Evolutionary conservation across 495 filamentous ascomycete species (phyloP).

Genomic region (Neurospora terricola): DNA sequence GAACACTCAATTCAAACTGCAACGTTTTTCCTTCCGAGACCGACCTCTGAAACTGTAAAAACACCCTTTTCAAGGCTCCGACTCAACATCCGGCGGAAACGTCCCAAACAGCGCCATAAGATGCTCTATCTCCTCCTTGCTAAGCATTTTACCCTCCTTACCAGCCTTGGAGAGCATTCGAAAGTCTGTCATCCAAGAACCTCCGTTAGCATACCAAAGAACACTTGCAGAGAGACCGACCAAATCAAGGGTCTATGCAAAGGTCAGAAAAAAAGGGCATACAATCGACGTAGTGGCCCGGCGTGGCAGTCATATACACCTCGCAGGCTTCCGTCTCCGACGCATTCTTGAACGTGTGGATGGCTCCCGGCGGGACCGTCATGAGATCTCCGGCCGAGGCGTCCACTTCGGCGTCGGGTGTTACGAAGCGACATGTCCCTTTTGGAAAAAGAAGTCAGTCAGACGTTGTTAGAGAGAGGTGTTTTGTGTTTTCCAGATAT

Average conservation of each 20-base stretch:
- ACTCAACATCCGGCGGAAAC: constrained; percentile 22
- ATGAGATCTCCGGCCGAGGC: constrained; percentile 41
- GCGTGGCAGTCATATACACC: constrained; percentile 48
- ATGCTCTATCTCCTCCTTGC: constrained; percentile 12
- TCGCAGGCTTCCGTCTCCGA: constrained; percentile 39
- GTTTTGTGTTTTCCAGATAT: no score
- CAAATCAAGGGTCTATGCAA: background rate
- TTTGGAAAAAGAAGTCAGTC: background rate
- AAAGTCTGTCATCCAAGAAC: constrained; percentile 10
- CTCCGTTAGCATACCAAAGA: background rate
- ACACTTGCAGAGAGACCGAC: background rate
- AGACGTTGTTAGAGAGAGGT: background rate
- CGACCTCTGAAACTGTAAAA: background rate
- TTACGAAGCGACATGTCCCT: constrained; percentile 26
- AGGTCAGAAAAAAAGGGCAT: background rate
- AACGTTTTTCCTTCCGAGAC: background rate
- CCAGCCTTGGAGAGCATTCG: constrained; percentile 23
- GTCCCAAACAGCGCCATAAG: constrained; percentile 29
- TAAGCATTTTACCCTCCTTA: constrained; percentile 11
- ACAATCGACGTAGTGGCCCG: constrained; percentile 13
- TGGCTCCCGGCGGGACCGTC: constrained; percentile 38
- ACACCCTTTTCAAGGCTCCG: constrained; percentile 14
- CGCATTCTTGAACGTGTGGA: constrained; percentile 46
- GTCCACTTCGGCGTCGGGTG: constrained; percentile 34
- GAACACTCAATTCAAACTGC: background rate